Percentiles rank a stretch among this genome's conserved stretches.
Conservation (phyloP, 169 alveolate genomes). For the Sarcocystis neurona region DNA sequence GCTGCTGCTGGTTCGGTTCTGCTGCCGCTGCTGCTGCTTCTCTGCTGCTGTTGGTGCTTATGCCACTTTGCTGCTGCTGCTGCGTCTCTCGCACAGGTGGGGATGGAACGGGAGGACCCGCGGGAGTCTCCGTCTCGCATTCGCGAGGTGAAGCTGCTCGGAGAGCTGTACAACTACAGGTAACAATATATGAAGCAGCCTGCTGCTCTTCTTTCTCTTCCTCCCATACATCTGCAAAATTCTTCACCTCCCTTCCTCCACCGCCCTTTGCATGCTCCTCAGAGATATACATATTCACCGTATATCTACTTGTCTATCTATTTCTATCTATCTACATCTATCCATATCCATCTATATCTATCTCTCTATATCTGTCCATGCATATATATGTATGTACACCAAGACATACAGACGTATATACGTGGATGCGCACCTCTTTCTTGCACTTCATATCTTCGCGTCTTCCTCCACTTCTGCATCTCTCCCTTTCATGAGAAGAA, state of each 20-base stretch:
- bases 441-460: too few species aligned
- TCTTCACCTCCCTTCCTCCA: too few species aligned
- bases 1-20: too few species aligned
- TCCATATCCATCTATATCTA: background rate
- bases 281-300: too few species aligned
- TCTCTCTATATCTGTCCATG: background rate
- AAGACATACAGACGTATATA: background rate
- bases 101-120: slow-evolving; percentile 28
- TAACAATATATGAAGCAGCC: background rate
- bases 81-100: background rate
- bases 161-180: slow-evolving; percentile 57
- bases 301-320: too few species aligned
- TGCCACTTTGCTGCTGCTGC: background rate
- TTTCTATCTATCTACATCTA: too few species aligned
- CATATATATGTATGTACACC: background rate
- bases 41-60: background rate
- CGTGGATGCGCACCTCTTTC: too few species aligned
- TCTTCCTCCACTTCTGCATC: too few species aligned
- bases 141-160: slow-evolving; percentile 42
- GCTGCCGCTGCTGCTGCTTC: slow-evolving; percentile 3
- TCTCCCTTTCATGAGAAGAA: too few species aligned
- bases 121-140: slow-evolving; percentile 36
- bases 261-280: too few species aligned
- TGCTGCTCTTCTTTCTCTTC: background rate
- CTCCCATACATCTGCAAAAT: background rate